Percentiles rank a stretch among this genome's conserved stretches.
These are phyloP conservation scores for Larix kaempferi DNA, from an alignment of 75 land plant species.

Conservation along the genomic window DNA sequence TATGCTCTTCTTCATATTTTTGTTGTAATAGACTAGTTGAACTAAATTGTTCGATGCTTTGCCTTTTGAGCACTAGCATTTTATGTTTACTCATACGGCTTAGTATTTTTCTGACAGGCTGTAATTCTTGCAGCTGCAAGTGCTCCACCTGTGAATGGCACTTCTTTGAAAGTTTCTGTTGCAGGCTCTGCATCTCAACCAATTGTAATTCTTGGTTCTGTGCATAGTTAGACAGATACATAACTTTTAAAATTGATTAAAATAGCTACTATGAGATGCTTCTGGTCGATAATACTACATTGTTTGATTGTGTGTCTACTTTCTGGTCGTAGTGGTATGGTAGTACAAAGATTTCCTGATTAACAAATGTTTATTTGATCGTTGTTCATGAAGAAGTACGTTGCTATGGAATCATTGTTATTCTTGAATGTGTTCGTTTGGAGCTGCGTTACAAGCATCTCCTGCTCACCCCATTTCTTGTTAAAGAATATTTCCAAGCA, in stretches of 20 bases:
- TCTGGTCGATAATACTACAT: too few species aligned
- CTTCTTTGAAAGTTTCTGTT: constrained; percentile 40
- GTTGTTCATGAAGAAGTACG: too few species aligned
- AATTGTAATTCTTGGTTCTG: constrained; percentile 27
- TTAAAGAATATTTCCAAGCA: too few species aligned
- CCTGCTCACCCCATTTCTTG: too few species aligned
- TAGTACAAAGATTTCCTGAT: too few species aligned
- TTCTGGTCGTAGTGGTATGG: too few species aligned
- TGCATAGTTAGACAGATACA: neutral
- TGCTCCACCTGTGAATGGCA: constrained; percentile 32
- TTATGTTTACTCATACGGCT: neutral
- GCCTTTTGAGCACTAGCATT: neutral
- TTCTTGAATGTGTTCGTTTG: too few species aligned
- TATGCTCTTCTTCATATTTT: neutral
- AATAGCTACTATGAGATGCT: neutral
- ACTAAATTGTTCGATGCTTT: neutral
- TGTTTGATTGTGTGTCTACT: too few species aligned
- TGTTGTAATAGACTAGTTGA: neutral
- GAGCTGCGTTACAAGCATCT: too few species aligned
- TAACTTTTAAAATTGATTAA: neutral
- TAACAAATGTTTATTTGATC: too few species aligned
- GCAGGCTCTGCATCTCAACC: constrained; percentile 39
- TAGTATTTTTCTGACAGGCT: constrained; percentile 32
- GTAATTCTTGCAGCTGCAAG: constrained; percentile 35
- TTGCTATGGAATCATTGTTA: too few species aligned